phyloP scores from a whole-genome alignment of 2,329 filamentous ascomycete species.

The Cercospora beticola region DNA sequence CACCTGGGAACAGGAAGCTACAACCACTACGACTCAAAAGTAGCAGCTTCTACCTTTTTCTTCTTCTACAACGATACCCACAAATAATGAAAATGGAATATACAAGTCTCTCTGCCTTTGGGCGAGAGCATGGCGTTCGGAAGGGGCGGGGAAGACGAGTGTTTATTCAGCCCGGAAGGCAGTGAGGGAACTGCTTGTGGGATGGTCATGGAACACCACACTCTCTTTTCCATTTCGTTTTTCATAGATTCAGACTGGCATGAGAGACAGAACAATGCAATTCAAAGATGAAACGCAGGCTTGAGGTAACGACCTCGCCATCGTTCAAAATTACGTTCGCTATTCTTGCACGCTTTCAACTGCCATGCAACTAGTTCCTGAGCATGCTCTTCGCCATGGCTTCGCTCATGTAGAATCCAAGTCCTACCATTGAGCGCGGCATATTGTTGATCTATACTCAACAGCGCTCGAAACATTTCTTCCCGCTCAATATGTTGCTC shows the following conservation, averaged over 20 bases:
- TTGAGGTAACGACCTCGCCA: neutral
- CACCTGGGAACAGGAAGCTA: conserved; percentile 2
- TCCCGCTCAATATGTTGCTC: neutral
- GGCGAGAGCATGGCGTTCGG: conserved; percentile 11
- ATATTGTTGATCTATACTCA: neutral
- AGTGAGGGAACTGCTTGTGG: neutral
- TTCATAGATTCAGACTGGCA: conserved; percentile 7
- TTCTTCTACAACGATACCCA: neutral
- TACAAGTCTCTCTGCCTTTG: neutral
- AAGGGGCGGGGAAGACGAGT: neutral
- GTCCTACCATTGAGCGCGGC: neutral
- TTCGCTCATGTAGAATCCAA: neutral
- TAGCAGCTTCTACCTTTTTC: neutral
- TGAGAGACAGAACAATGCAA: neutral
- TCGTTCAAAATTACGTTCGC: neutral
- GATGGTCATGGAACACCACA: neutral
- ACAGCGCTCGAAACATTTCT: neutral
- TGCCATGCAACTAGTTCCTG: neutral
- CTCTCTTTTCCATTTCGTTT: conserved; percentile 14
- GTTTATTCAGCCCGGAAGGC: neutral
- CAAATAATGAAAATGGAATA: neutral
- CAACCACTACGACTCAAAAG: neutral
- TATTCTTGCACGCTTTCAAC: neutral
- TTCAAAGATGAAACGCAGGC: neutral
- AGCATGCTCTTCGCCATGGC: neutral